Evolutionary conservation across 192 early-diverging fungal species (phyloP), one percentile per base, ranked within the genome.

Genomic region (Backusella tuberculispora): DNA sequence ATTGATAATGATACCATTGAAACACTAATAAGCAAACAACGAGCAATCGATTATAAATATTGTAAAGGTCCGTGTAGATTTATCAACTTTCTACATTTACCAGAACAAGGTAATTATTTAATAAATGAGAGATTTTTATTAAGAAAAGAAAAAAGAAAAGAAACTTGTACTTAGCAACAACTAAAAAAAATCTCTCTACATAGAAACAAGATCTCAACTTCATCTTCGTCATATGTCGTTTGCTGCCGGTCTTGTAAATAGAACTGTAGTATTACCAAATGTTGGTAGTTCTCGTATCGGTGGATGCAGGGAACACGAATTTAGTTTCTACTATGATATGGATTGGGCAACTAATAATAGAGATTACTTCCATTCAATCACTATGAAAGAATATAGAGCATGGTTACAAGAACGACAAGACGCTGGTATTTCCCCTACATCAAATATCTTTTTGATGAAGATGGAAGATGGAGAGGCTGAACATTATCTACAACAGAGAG

Each of bases 201-300:
- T 53, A 83, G 82, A 83, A 75, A 75, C 82, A 6, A 74, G 80
- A 56, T 72, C 82, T 19, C 78, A 83, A 44, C 46, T 75, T 24
- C 82, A 83, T 38, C 67, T 83, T n/a, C 67, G 72, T 29, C 76
- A 80, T 37, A 42, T 83, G 7, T 68, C 76, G 6, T 77, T 75
- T 47, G 63, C 77, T 24, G 50, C 78, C 1, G 78, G 73, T 38
- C 44, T 73, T 14, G 63, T 73, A 7, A 80, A 83, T 50, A 63
- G 82, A 19, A 83, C 78, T 2, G 44, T 83, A 8, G 76, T 83
- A 6, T 64, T 83, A 9, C 78, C 82, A 2, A 83, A 83, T 42
- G 82, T 83, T 38, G 73, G 53, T 26, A 34, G 53, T 37, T 75
- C 76, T 44, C 75, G 79, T 21, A 38, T 83, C 7, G 75, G 75